Evolutionary conservation across 2,329 filamentous ascomycete species (phyloP).

Genomic region (Thelonectria blattea): DNA sequence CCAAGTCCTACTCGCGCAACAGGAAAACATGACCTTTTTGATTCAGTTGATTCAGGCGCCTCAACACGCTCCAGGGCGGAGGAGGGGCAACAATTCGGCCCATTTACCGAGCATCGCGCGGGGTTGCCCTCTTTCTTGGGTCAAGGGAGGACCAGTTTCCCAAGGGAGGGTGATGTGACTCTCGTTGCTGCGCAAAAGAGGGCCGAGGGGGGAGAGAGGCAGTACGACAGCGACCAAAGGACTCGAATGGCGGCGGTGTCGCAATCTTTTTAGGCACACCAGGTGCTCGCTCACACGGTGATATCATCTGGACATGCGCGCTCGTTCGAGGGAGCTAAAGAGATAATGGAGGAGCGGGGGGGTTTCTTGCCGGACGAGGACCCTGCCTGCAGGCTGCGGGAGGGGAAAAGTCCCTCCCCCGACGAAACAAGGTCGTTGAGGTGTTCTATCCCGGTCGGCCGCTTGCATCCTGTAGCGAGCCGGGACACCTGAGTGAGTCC

Average conservation of each 20-base stretch:
- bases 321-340: slow-evolving; percentile 2
- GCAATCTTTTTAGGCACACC: slow-evolving; percentile 8
- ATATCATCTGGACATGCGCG: slow-evolving; percentile 6
- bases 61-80: not conserved
- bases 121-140: not conserved
- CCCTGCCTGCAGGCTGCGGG: not conserved
- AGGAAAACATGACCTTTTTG: too few species aligned
- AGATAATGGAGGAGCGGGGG: not conserved
- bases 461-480: too few species aligned
- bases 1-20: too few species aligned
- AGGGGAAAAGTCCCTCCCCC: not conserved
- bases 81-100: not conserved
- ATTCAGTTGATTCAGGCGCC: not conserved
- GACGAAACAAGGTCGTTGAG: not conserved
- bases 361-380: not conserved
- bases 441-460: not conserved
- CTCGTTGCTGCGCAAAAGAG: not conserved
- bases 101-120: slow-evolving; percentile 8
- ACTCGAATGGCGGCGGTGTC: slow-evolving; percentile 9
- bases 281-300: slow-evolving; percentile 7
- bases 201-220: slow-evolving; percentile 13
- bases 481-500: too few species aligned
- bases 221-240: not conserved
- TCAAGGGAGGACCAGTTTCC: too few species aligned
- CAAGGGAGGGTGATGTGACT: not conserved